Evolutionary conservation across 345 rosid genomes (phyloP), one percentile per base, ranked within the genome.

Genomic region (Ailanthus altissimus): DNA sequence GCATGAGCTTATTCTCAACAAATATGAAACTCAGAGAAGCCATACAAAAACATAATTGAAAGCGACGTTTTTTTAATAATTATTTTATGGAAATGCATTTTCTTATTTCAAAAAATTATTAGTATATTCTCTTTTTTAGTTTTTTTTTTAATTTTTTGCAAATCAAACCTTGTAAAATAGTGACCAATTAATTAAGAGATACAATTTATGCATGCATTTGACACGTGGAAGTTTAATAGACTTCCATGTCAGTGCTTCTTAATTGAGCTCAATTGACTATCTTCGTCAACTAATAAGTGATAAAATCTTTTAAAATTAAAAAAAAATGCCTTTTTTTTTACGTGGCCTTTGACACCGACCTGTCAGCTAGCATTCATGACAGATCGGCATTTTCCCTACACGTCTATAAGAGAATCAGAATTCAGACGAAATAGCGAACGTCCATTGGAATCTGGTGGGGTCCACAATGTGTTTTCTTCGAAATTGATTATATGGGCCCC

Each of bases 351-450:
- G n/a, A 3, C 16, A 2, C 23, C 21, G 56, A 67, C 5, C 40
- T 46, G 72, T 67, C 72, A 67, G 72, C 38, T 46, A 25, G 15
- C 11, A 26, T 5, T 5, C 8, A 56, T 67, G 72, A 67, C 72
- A 67, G 56, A 67, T 67, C 32, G 12, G 38, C 72, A 26, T 6
- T 14, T 26, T 23, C 25, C 40, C 14, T 46, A 18, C 72, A 47
- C 36, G 56, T 46, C 56, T n/a, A 43, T 10, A 67, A 49, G 36
- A 18, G 25, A 11, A 38, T 53, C 14, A 12, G 74, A 32, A 2
- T n/a, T n/a, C 1, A 6, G 10, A n/a, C n/a, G n/a, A n/a, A n/a
- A 38, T 50, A 40, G 9, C 20, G 6, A 14, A 13, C n/a, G 32
- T 36, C 50, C 5, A 50, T 5, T 51, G 43, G 8, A 20, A 5